phyloP scores from a whole-genome alignment of 1,284 basidiomycete species.

The Hymenochaete sp. region DNA sequence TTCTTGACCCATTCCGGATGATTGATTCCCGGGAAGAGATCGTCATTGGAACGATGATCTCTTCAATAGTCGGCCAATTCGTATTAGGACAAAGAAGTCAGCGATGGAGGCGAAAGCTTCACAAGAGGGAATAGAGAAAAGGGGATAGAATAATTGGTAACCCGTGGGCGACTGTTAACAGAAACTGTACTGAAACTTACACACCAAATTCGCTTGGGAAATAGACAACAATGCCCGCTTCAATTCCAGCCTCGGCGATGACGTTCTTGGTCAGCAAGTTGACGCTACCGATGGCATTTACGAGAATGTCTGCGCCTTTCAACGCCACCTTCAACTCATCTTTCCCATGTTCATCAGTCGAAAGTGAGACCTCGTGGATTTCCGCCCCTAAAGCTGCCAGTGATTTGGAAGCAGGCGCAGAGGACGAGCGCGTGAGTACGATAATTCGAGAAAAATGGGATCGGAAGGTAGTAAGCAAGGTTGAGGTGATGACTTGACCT shows the following conservation, averaged over 20 bases:
- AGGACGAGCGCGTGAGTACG: conserved; percentile 22
- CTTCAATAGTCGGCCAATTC: conserved; percentile 18
- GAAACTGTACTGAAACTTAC: no score
- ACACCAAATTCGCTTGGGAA: conserved; percentile 27
- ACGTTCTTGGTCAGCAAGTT: conserved; percentile 18
- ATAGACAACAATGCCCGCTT: conserved; percentile 23
- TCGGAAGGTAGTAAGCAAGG: conserved; percentile 22
- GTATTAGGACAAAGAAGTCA: not conserved
- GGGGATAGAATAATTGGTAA: no score
- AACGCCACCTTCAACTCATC: conserved; percentile 19
- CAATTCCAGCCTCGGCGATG: conserved; percentile 22
- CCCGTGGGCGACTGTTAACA: no score
- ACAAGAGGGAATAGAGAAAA: no score
- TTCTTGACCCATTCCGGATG: conserved; percentile 23
- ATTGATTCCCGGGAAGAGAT: conserved; percentile 25
- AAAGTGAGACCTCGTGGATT: conserved; percentile 14
- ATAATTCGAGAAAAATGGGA: conserved; percentile 22
- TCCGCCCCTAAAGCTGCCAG: conserved; percentile 24
- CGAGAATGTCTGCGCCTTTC: conserved; percentile 23
- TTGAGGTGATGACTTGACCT: conserved; percentile 18
- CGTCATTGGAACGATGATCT: conserved; percentile 25
- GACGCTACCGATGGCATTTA: conserved; percentile 21
- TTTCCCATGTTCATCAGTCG: no score
- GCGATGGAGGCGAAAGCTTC: not conserved
- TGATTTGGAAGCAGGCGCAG: conserved; percentile 19